Evolutionary conservation across 129 eudicot genomes (phyloP).

Genomic region (Tanacetum coccineum): DNA sequence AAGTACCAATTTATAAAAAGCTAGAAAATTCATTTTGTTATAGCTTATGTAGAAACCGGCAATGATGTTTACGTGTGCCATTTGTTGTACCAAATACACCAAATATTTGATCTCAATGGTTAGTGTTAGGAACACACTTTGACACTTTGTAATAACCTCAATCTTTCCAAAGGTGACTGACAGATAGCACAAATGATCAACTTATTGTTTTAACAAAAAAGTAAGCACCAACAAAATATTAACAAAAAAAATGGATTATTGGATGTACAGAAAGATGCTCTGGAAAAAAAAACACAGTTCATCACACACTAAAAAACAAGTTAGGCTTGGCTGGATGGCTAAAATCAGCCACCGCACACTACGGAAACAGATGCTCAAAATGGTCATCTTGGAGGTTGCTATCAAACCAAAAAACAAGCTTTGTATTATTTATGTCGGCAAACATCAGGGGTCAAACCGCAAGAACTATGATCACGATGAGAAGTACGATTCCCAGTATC

Average conservation of each 20-base stretch:
- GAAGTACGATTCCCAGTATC: constrained; percentile 57
- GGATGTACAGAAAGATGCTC: constrained; percentile 11
- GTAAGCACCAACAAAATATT: constrained; percentile 3
- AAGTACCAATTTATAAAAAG: constrained; percentile 59
- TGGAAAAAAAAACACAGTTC: constrained; percentile 1
- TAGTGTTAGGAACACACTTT: not conserved
- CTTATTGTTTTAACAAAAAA: not conserved
- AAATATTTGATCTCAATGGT: not conserved
- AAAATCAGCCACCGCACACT: constrained; percentile 4
- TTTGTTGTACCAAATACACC: not conserved
- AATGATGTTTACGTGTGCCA: not conserved
- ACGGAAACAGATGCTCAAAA: constrained; percentile 19
- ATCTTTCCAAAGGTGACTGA: constrained; percentile 3
- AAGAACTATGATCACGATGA: constrained; percentile 52
- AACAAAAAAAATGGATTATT: constrained; percentile 15
- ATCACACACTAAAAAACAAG: constrained; percentile 5
- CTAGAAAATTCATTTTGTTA: constrained; percentile 24
- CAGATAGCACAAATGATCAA: constrained; percentile 16
- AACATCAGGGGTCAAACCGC: constrained; percentile 27
- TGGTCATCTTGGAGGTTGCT: constrained; percentile 13
- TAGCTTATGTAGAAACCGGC: constrained; percentile 12
- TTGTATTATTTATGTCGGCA: constrained; percentile 18
- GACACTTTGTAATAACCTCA: not conserved
- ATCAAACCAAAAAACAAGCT: not conserved
- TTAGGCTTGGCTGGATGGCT: not conserved